Base-by-base conservation (phyloP, 768 basidiomycete species). In the Pisolithus marmoratus region DNA sequence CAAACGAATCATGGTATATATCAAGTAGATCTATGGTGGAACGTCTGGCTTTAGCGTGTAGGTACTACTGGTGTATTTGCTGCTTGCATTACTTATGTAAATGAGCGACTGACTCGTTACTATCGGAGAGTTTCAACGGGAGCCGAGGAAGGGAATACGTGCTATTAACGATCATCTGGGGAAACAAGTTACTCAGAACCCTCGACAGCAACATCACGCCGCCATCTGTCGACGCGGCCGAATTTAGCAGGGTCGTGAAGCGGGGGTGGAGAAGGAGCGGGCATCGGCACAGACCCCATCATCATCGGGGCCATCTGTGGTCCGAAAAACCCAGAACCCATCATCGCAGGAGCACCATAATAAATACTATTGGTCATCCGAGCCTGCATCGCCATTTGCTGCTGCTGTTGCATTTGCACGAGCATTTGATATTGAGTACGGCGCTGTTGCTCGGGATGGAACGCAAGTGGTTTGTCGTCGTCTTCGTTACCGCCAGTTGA, bases 381-480 rank as follows among this genome's bases (percentile, higher is more conserved):
- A 36, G 85, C 80, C 56, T 85, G 85, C 77, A 87, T 78, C 78
- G 87, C 78, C 71, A 87, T 75, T 61, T 81, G 79, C 52, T 82
- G 74, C 49, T 79, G 79, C 54, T 82, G 82, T 52, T 82, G 80
- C 40, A 67, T 60, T 45, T 70, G 67, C 15, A 65, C 58, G 38
- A 73, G 61, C 67, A 76, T 71, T 44, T 72, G 65, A 54, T 72
- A 71, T 58, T 78, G 76, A n/a, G 85, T 82, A 54, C 80, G 79
- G 50, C 86, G 82, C 58, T 90, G 85, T 58, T 91, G 89, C 58
- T 90, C 86, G 12, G 87, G 87, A 62, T 87, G 87, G 54, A 85
- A 69, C 3, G 78, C 88, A 23, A 90, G 72, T 6, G 88, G 87
- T 50, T 71, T 71, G 59, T 90, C 82, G 54, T 90, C 87, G 41